Conservation (phyloP, 2,329 filamentous ascomycete species). For the Colletotrichum euphorbiae region DNA sequence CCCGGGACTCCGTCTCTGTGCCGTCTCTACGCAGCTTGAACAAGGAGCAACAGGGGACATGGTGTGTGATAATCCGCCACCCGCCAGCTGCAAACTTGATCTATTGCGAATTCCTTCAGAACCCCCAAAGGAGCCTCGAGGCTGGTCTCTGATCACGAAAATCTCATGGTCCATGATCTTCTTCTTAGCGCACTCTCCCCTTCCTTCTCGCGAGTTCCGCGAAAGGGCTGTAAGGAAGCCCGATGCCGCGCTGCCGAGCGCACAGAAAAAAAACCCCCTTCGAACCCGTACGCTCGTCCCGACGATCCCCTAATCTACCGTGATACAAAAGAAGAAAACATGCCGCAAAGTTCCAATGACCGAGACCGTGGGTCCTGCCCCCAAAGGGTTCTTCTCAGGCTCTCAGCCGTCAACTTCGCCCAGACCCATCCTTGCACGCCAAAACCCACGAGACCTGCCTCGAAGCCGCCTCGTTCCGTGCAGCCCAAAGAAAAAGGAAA, state of each 20-base stretch:
- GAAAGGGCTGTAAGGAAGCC: not conserved
- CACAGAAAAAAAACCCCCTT: not conserved
- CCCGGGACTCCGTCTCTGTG: too few relatives aligned
- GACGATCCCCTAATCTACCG: slow-evolving; percentile 10
- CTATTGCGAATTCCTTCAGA: not conserved
- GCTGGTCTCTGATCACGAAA: not conserved
- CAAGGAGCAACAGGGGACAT: too few relatives aligned
- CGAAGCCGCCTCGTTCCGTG: not conserved
- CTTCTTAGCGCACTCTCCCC: not conserved
- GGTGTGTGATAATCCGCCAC: too few relatives aligned
- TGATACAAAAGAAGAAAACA: slow-evolving; percentile 1
- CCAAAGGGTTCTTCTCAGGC: not conserved
- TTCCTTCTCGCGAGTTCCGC: too few relatives aligned
- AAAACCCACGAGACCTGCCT: too few relatives aligned
- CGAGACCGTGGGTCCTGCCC: slow-evolving; percentile 6
- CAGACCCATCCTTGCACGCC: too few relatives aligned
- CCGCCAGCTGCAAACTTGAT: not conserved
- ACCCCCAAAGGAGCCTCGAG: not conserved
- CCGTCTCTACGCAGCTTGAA: too few relatives aligned
- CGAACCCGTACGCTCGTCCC: too few relatives aligned
- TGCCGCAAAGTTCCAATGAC: not conserved
- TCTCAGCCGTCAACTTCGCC: not conserved
- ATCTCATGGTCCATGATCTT: not conserved
- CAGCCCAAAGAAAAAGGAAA: too few relatives aligned
- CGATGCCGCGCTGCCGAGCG: not conserved